Base-by-base conservation (phyloP, 169 alveolate species). In the Eimeria falciformis region DNA sequence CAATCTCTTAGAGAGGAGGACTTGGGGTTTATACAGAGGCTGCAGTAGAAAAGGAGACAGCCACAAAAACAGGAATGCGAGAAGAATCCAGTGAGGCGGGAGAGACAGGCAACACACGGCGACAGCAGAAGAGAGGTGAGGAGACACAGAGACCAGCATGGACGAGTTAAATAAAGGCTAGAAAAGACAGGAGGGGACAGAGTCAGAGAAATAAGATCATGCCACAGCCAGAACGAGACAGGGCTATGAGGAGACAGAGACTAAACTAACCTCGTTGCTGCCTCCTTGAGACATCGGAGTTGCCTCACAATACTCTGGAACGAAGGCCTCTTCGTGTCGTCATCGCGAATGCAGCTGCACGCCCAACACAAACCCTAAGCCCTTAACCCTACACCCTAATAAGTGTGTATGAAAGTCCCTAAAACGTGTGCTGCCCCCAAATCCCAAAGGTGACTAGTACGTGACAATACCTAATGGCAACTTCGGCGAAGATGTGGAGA, bases 341-440 rank as follows among this genome's bases (percentile, higher is more conserved):
- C 90, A 23, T 55, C 90, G 18, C 46, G 90, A 58, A 82, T 58
- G 79, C 90, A 82, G 62, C 90, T 82, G 90, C 3, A n/a, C 0
- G 68, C n/a, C n/a, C 25, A 78, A 9, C 45, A 17, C 37, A 62
- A 12, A 33, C 2, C 25, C 14, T 9, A 5, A 66, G 5, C 0
- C 21, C 78, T 23, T 7, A 0, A 23, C 43, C 37, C 43, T 27
- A 33, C n/a, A 23, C 46, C 14, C 0, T 66, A 66, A 12, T 66
- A 2, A 5, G 11, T 23, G 11, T 9, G 14, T 6, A 12, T 27
- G 1, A 33, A 4, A 18, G 3, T 14, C 40, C 43, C 14, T 29
- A 4, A 62, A 9, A 23, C 75, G 75, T 62, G 11, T 12, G 11
- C 75, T 62, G 29, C 37, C 37, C 12, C 5, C n/a, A 23, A 6